Evolutionary conservation across 306 rosid genomes (phyloP), one percentile per base, ranked within the genome.

Genomic region (Glycine latifolia): DNA sequence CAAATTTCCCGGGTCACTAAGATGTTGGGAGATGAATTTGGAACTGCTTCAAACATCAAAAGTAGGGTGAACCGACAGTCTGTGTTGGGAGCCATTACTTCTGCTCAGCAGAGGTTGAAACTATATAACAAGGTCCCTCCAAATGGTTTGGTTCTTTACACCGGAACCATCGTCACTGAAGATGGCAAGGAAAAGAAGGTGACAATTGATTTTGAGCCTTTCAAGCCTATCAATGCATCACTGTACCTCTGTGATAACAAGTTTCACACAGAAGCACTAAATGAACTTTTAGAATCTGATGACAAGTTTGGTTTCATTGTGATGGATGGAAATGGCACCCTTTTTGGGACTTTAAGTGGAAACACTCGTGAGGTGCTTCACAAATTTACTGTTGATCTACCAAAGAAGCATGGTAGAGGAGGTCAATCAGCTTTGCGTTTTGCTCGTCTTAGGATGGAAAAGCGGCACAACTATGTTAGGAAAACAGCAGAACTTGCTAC

Each of bases 11-110:
- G 93, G 53, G 95, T 91, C 61, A 89, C 93, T 10, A 91, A 91
- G 88, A 89, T 91, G 96, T 82, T 91, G 56, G 96, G 93, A 35
- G 96, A 89, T 82, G 96, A 91, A 83, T 91, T 85, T 82, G 96
- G 96, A 67, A 91, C 96, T 80, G 96, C 93, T 82, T 91, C 96
- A 50, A 89, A 91, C 85, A 91, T 91, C 80, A 88, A 91, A 73
- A 89, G 93, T 48, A 84, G 93, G 85, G 96, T 91, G 63, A 91
- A 89, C 70, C 87, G 96, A 11, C 96, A 91, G 78, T 91, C 96
- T 10, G 96, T 91, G 56, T 71, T 91, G 26, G 93, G 96, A 14
- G 96, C 96, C 7, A 91, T 91, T 48, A 91, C 93, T 0, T 91
- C 96, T 50, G 96, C 96, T n/a, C 93, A 91, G 76, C 96, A 91